Base-by-base conservation (phyloP, 805 yeast genomes). In the Saccharomycopsis fodiens region DNA sequence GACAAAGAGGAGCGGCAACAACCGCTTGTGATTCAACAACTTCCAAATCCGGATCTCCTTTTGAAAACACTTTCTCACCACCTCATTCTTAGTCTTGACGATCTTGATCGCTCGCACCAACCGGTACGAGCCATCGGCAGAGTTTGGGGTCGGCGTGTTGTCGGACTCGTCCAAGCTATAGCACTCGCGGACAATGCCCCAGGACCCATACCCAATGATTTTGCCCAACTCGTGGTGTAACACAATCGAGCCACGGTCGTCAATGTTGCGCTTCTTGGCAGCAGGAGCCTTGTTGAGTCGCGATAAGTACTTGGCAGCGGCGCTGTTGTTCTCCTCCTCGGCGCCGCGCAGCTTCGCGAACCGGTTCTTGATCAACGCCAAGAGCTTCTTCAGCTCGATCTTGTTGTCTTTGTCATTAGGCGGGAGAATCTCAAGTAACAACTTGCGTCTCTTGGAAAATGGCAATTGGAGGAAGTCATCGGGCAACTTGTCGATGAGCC, bases 171-270 rank as follows among this genome's bases (percentile, higher is more conserved):
- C 58, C 12, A 54, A 47, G 13, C 61, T 51, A 6, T 57, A 60
- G 52, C 91, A 84, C 58, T 84, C 91, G 47, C 95, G 67, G 8
- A 88, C 82, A 23, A 81, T 73, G 8, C 96, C 95, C 83, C 93
- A 89, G 0, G 95, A 94, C 12, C 97, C 96, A 58, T 76, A 77
- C 1, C 96, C 96, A 51, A 87, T 80, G 8, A 82, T 73, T 54
- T 78, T 78, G 1, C 94, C 95, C 25, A 88, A 59, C 27, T 63
- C 70, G 53, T 78, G 77, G 13, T 76, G 79, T 65, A 82, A 53
- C 1, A 87, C 76, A 20, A 72, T 59, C 12, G 84, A 80, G 1
- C 94, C 95, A 49, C 73, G 76, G 47, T 82, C 86, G 54, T 79
- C 84, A 5, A 68, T 66, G 53, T 72, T 68, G 22, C 46, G 43